Base-by-base conservation (phyloP, 495 filamentous ascomycete genomes). In the Penicillium waksmanii region DNA sequence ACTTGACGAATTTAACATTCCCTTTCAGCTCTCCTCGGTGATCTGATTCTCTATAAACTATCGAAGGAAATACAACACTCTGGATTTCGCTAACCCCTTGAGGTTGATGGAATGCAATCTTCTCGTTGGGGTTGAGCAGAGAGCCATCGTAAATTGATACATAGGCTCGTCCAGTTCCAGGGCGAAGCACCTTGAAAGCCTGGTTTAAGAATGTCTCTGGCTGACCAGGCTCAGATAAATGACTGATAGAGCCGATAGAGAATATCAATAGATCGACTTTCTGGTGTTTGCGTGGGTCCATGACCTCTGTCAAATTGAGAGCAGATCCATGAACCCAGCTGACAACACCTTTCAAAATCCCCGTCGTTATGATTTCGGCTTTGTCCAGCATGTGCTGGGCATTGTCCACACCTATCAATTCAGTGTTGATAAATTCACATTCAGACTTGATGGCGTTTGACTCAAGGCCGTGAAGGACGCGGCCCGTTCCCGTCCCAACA, bases 101-200 rank as follows among this genome's bases (percentile, higher is more conserved):
- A 7, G 55, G 43, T 17, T 57, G 55, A 57, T 57, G 55, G 10
- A 57, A 57, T 7, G 55, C 44, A 23, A 57, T 50, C 5, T 57
- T 9, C 34, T 57, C 27, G 5, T 36, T 27, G 31, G 47, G 47
- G 13, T 50, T 5, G 17, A 57, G 55, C 23, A 57, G 55, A 19
- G 55, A 57, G 55, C 55, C 55, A 57, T 57, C 55, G 18, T 49
- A 57, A 8, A 57, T 57, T 4, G 55, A 57, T 7, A 57, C 34
- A 25, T 51, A 51, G 13, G 52, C 52, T 43, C 52, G 17, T 27
- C 52, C 52, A 17, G 52, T 55, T 27, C 19, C 38, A 43, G 52
- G 52, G 34, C 33, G 33, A 21, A 55, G 38, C 3, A 55, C 52
- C 19, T 44, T 43, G 11, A 21, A 44, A 18, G 43, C 21, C 13